Evolutionary conservation across 495 filamentous ascomycete genomes (phyloP).

Genomic region (Hyaloscypha variabilis): DNA sequence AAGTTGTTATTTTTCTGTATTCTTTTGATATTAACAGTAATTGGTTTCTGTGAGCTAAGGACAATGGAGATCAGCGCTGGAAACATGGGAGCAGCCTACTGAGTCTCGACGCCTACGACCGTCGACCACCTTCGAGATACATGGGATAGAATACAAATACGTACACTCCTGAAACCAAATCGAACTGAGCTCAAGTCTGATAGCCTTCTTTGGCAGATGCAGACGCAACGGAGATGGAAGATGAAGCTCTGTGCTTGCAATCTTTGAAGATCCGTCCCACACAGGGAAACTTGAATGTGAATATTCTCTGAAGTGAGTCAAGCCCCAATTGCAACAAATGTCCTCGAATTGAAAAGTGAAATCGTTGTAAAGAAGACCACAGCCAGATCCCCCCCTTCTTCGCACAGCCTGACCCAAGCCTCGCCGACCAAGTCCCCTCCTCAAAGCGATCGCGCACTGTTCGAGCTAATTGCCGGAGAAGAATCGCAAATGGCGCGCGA

Average conservation of each 20-base stretch:
- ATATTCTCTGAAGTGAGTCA: conserved; percentile 18
- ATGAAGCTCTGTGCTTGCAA: conserved; percentile 56
- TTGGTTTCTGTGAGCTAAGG: conserved; percentile 28
- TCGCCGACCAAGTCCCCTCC: conserved; percentile 23
- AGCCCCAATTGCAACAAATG: conserved; percentile 19
- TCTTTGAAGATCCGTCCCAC: conserved; percentile 29
- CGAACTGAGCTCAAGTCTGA: conserved; percentile 33
- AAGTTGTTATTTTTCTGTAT: conserved; percentile 27
- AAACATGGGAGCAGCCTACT: conserved; percentile 21
- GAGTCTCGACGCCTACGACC: conserved; percentile 9
- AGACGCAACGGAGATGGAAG: conserved; percentile 43
- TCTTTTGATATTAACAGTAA: conserved; percentile 28
- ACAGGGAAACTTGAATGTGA: conserved; percentile 27
- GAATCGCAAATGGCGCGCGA: not conserved
- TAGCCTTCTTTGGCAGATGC: conserved; percentile 45
- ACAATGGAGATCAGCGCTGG: conserved; percentile 31
- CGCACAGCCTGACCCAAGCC: conserved; percentile 22
- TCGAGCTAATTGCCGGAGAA: not conserved
- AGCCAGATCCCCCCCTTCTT: conserved; percentile 23
- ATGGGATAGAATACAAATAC: conserved; percentile 48
- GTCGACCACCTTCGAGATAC: conserved; percentile 27
- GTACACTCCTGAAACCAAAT: conserved; percentile 43
- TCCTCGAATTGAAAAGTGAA: conserved; percentile 25
- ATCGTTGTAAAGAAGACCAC: conserved; percentile 17
- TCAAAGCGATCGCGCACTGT: not conserved